A percentile compares a stretch with the other conserved stretches of the same genome.
Conservation (phyloP, 768 basidiomycete species). For the Pulveroboletus sp. region DNA sequence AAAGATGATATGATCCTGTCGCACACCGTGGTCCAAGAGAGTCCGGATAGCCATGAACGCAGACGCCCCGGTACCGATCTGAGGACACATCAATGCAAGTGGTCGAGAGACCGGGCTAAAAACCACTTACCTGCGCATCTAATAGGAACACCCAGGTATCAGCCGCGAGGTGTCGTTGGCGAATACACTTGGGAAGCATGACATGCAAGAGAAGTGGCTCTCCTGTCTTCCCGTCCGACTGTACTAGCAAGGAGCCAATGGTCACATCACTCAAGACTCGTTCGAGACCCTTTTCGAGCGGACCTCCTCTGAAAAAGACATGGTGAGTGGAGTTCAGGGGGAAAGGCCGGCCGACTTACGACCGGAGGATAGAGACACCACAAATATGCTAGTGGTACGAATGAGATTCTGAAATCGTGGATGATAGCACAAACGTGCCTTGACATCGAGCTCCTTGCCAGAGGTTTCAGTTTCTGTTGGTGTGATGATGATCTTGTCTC, state of each 20-base stretch:
- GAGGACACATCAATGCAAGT: neutral
- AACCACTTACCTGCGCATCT: slow-evolving; percentile 72
- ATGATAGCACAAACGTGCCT: slow-evolving; percentile 37
- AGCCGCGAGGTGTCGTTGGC: slow-evolving; percentile 59
- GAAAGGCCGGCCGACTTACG: slow-evolving; percentile 47
- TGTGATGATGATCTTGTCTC: slow-evolving; percentile 57
- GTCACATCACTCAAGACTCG: slow-evolving; percentile 84
- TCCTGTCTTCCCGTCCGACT: slow-evolving; percentile 79
- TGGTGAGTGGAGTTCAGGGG: slow-evolving; percentile 2
- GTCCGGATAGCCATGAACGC: slow-evolving; percentile 95
- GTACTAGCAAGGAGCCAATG: slow-evolving; percentile 87
- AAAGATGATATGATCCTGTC: slow-evolving; percentile 81
- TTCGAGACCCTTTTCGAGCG: slow-evolving; percentile 87
- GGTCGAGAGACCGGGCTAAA: neutral
- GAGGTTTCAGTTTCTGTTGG: slow-evolving; percentile 54
- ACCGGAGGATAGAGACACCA: slow-evolving; percentile 86
- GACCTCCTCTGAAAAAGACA: slow-evolving; percentile 63
- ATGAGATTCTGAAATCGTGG: neutral
- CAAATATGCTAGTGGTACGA: slow-evolving; percentile 57
- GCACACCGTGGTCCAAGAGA: slow-evolving; percentile 89
- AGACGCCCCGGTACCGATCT: slow-evolving; percentile 93
- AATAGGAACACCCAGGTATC: slow-evolving; percentile 83
- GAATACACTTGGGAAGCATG: slow-evolving; percentile 73
- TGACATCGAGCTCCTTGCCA: slow-evolving; percentile 63
- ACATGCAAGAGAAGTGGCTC: slow-evolving; percentile 86